phyloP scores from a whole-genome alignment of 805 yeast species.

The Vanderwaltozyma verrucispora region DNA sequence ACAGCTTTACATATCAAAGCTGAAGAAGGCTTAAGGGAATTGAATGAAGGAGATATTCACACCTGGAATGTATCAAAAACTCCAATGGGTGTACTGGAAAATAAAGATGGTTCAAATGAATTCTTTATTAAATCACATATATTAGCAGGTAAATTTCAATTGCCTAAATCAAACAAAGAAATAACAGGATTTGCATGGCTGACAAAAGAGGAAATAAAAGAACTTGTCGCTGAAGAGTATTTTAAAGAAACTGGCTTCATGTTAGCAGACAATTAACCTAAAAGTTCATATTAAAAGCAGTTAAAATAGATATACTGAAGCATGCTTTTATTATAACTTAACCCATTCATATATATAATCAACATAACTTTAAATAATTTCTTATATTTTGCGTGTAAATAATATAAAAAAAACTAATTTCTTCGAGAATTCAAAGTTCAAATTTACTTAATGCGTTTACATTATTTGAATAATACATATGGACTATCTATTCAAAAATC shows the following conservation, averaged over 20 bases:
- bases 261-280: conserved; percentile 26
- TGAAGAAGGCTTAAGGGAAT: conserved; percentile 53
- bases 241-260: conserved; percentile 40
- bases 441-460: too few relatives aligned
- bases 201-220: conserved; percentile 63
- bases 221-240: conserved; percentile 43
- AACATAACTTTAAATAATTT: neutral
- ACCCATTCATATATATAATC: too few relatives aligned
- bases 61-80: conserved; percentile 87
- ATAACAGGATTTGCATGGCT: conserved; percentile 66
- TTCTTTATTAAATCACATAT: conserved; percentile 82
- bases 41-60: conserved; percentile 71
- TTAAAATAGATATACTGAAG: too few relatives aligned
- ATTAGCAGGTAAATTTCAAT: conserved; percentile 65
- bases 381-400: neutral
- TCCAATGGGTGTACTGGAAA: conserved; percentile 65
- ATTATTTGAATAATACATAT: too few relatives aligned
- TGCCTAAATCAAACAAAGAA: conserved; percentile 30
- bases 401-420: neutral
- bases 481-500: neutral
- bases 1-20: conserved; percentile 62
- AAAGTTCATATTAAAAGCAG: too few relatives aligned
- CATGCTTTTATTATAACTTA: too few relatives aligned
- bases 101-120: conserved; percentile 32
- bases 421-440: too few relatives aligned